Percentiles rank a stretch among this genome's conserved stretches.
Evolutionary conservation across 495 filamentous ascomycete species (phyloP).

Genomic region (Saxispiralis lemnorum): DNA sequence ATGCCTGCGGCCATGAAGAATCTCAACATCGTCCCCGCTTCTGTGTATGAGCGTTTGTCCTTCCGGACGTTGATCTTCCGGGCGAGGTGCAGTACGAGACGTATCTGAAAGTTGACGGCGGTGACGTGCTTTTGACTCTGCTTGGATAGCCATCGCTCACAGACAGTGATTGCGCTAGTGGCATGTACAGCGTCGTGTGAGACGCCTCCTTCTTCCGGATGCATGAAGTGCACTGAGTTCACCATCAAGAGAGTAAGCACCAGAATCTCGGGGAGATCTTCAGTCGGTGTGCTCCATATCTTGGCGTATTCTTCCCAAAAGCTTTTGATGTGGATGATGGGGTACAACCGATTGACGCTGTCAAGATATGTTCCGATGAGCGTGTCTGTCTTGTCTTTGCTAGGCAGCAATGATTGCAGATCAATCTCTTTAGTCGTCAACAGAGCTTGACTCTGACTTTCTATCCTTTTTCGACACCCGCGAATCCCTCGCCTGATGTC

Average conservation of each 20-base stretch:
- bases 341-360: conserved; percentile 13
- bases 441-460: conserved; percentile 5
- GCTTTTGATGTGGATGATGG: conserved; percentile 14
- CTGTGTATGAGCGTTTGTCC: conserved; percentile 14
- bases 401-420: conserved; percentile 7
- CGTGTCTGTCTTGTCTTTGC: conserved; percentile 1
- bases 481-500: background rate
- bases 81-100: conserved; percentile 9
- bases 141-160: conserved; percentile 13
- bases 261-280: conserved; percentile 5
- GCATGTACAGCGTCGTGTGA: conserved; percentile 10
- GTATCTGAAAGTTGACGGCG: conserved; percentile 13
- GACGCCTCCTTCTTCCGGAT: conserved; percentile 3
- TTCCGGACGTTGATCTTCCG: conserved; percentile 8
- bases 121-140: conserved; percentile 18
- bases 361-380: conserved; percentile 12
- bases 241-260: conserved; percentile 10
- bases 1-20: conserved; percentile 18
- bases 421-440: background rate
- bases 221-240: conserved; percentile 10
- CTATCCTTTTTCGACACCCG: conserved; percentile 10
- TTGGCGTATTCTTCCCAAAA: conserved; percentile 14
- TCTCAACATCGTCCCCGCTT: conserved; percentile 11
- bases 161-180: conserved; percentile 7
- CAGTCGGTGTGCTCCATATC: conserved; percentile 1